Conservation (phyloP, 2,329 filamentous ascomycete species). For the Pyrenophora teres region DNA sequence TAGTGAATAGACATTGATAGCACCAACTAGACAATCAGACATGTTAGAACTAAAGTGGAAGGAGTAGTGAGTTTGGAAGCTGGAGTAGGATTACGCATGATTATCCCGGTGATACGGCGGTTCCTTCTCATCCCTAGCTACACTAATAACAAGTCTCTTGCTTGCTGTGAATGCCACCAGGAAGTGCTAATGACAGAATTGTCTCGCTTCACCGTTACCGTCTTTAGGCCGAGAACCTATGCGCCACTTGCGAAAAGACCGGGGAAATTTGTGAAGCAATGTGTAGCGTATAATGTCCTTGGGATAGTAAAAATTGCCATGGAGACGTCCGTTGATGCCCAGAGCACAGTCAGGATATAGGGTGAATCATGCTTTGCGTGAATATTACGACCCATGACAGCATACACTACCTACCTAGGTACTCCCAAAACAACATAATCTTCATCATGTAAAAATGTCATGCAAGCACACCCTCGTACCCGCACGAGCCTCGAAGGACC, state of each 20-base stretch:
- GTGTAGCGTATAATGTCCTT: background rate
- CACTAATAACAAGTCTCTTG: background rate
- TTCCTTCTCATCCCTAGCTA: background rate
- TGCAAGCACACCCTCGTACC: background rate
- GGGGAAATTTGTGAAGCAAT: background rate
- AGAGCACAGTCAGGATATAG: background rate
- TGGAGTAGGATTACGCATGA: too few species aligned
- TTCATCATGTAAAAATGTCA: too few species aligned
- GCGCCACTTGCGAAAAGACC: background rate
- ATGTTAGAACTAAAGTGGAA: too few species aligned
- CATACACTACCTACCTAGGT: too few species aligned
- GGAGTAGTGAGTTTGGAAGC: too few species aligned
- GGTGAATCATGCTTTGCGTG: background rate
- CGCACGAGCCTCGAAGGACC: background rate
- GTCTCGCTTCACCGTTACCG: background rate
- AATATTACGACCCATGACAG: too few species aligned
- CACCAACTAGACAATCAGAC: too few species aligned
- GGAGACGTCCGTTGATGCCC: background rate
- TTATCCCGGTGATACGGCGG: background rate
- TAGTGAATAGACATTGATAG: too few species aligned
- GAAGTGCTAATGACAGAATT: background rate
- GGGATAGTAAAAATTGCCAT: background rate
- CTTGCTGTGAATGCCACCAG: background rate
- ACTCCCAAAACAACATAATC: too few species aligned
- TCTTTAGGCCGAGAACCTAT: background rate